Evolutionary conservation across 1,284 basidiomycete species (phyloP).

Genomic region (Trichosporon coremiiforme): DNA sequence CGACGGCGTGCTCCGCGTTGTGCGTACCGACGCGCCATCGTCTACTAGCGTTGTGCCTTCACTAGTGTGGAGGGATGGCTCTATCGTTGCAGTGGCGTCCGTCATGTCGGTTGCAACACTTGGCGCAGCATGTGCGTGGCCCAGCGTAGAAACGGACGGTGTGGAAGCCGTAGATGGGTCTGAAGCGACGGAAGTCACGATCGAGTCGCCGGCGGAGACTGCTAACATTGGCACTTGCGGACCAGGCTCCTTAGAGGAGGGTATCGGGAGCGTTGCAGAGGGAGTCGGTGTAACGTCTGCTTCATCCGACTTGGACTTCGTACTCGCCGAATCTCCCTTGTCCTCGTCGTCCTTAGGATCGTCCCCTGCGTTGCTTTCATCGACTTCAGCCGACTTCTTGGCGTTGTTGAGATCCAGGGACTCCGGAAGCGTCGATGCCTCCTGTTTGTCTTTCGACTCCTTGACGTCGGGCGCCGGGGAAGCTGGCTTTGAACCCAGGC

Average conservation of each 20-base stretch:
- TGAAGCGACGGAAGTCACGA: neutral
- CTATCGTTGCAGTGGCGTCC: conserved; percentile 22
- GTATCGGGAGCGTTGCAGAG: neutral
- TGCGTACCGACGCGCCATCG: conserved; percentile 10
- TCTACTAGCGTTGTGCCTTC: conserved; percentile 25
- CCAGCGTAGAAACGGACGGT: neutral
- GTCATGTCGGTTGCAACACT: conserved; percentile 25
- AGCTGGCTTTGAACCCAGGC: neutral
- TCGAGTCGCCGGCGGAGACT: neutral
- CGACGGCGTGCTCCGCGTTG: conserved; percentile 5
- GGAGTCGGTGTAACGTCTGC: neutral
- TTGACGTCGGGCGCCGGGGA: neutral
- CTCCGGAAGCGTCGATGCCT: neutral
- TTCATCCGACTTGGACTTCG: neutral
- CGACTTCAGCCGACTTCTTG: no score
- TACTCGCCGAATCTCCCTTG: neutral
- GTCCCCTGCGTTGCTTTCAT: neutral
- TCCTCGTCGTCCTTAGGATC: neutral
- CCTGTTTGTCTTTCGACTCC: neutral
- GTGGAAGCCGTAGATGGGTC: neutral
- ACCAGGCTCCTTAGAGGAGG: neutral
- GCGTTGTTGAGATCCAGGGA: no score
- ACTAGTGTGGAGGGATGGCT: conserved; percentile 25
- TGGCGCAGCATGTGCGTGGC: neutral
- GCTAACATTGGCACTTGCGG: neutral